A percentile compares a stretch with the other conserved stretches of the same genome.
phyloP scores from a whole-genome alignment of 192 early-diverging fungal genomes.

The Haplosporangium gracile region DNA sequence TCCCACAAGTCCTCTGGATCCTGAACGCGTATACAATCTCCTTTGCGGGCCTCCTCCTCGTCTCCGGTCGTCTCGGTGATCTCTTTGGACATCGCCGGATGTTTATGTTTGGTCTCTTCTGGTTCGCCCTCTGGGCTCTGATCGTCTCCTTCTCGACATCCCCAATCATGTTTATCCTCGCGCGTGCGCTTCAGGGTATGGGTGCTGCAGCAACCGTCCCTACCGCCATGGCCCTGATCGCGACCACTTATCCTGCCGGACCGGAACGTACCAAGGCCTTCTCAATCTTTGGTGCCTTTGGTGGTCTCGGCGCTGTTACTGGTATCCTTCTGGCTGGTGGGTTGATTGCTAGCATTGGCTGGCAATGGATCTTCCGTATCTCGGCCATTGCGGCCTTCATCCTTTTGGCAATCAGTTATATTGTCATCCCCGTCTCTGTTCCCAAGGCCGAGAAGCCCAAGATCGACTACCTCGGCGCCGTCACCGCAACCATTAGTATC shows the following conservation, averaged over 20 bases:
- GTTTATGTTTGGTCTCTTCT: conserved; percentile 44
- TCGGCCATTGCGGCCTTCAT: conserved; percentile 38
- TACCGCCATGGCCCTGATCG: conserved; percentile 47
- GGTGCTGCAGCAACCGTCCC: conserved; percentile 48
- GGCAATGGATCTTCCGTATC: conserved; percentile 57
- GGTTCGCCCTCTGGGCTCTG: conserved; percentile 45
- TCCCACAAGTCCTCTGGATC: conserved; percentile 40
- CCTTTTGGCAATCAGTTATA: conserved; percentile 21
- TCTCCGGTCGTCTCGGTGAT: conserved; percentile 55
- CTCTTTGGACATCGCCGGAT: conserved; percentile 55
- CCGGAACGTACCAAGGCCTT: conserved; percentile 39
- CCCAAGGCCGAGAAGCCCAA: conserved; percentile 39
- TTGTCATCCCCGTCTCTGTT: conserved; percentile 31
- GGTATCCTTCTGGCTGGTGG: conserved; percentile 55
- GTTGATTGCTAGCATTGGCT: conserved; percentile 45
- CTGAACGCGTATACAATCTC: conserved; percentile 51
- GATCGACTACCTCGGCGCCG: conserved; percentile 45
- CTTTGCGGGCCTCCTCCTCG: conserved; percentile 48
- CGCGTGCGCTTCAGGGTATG: conserved; percentile 50
- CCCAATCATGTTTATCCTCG: conserved; percentile 45
- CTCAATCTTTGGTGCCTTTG: conserved; percentile 45
- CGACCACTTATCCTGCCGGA: conserved; percentile 39
- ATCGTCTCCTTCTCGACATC: conserved; percentile 46
- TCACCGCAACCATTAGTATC: conserved; percentile 36
- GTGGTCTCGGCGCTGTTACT: conserved; percentile 37